Conservation (phyloP, 1,284 basidiomycete genomes). For the Violaceomyces palustris region DNA sequence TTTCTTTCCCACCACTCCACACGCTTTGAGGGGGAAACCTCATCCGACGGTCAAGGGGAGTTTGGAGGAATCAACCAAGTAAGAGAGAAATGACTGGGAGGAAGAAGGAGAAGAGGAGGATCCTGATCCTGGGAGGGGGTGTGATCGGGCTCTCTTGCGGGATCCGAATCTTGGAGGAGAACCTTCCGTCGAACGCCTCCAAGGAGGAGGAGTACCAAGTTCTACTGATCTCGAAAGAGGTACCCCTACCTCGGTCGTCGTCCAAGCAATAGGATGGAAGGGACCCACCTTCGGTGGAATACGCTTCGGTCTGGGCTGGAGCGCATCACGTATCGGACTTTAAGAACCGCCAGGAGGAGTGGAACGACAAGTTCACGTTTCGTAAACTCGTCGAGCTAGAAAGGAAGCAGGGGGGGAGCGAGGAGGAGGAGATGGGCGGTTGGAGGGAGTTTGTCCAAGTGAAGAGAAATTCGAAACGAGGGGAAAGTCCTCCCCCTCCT, state of each 20-base stretch:
- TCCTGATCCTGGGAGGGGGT: conserved; percentile 23
- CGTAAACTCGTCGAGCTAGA: too few relatives aligned
- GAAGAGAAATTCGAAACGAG: too few relatives aligned
- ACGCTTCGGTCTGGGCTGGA: conserved; percentile 9
- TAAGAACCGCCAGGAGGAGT: background rate
- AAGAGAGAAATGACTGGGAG: background rate
- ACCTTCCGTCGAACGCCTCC: background rate
- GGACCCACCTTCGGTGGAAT: background rate
- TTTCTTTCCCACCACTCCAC: too few relatives aligned
- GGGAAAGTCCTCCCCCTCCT: too few relatives aligned
- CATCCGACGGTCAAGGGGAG: too few relatives aligned
- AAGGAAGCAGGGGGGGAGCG: background rate
- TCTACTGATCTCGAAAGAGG: conserved; percentile 21
- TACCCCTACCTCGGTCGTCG: conserved; percentile 1
- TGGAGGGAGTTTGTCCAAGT: conserved; percentile 1
- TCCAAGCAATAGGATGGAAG: background rate
- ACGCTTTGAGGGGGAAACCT: too few relatives aligned
- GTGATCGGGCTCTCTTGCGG: conserved; percentile 32
- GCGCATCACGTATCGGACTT: conserved; percentile 7
- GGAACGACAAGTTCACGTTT: background rate
- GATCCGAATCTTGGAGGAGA: conserved; percentile 20
- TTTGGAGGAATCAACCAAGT: too few relatives aligned
- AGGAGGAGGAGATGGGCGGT: too few relatives aligned
- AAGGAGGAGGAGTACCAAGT: conserved; percentile 9
- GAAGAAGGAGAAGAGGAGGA: background rate